A percentile compares a stretch with the other conserved stretches of the same genome.
These are phyloP conservation scores for Pseudocercospora vitis DNA, from an alignment of 2,329 filamentous ascomycete species.

Conservation along the genomic window DNA sequence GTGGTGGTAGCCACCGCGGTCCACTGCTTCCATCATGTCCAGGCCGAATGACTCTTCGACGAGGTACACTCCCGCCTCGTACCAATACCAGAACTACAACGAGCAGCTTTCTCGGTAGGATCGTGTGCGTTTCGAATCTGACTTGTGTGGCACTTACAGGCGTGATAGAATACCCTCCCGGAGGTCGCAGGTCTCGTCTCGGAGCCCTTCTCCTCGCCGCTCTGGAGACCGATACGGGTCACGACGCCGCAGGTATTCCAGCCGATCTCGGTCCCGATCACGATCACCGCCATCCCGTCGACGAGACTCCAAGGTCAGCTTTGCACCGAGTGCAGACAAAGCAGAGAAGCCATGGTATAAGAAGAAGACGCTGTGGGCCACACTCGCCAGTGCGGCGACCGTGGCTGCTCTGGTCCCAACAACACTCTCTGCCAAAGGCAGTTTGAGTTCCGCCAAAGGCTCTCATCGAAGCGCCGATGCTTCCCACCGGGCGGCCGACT, in stretches of 20 bases:
- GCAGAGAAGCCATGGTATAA: slow-evolving; percentile 26
- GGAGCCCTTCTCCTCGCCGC: slow-evolving; percentile 1
- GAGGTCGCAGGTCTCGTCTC: not conserved
- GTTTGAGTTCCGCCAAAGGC: slow-evolving; percentile 16
- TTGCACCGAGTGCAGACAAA: not conserved
- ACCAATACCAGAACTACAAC: not conserved
- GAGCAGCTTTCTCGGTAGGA: slow-evolving; percentile 7
- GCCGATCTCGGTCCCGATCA: not conserved
- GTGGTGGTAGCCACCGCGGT: not conserved
- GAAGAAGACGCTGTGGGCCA: slow-evolving; percentile 29
- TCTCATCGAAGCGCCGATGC: slow-evolving; percentile 19
- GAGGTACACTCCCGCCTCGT: slow-evolving; percentile 5
- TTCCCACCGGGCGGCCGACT: slow-evolving; percentile 15
- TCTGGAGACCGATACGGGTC: slow-evolving; percentile 1
- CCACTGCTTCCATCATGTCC: not conserved
- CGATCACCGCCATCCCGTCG: slow-evolving; percentile 3
- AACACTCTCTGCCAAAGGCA: slow-evolving; percentile 18
- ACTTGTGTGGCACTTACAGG: not conserved
- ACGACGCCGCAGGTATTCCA: not conserved
- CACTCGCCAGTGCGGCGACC: slow-evolving; percentile 21
- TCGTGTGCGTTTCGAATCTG: not conserved
- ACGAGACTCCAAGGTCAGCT: not conserved
- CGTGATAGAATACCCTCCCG: slow-evolving; percentile 3
- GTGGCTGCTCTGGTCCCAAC: slow-evolving; percentile 21
- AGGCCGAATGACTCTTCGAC: slow-evolving; percentile 1